phyloP scores from a whole-genome alignment of 768 basidiomycete genomes.

The Leccinum subgranulosum region DNA sequence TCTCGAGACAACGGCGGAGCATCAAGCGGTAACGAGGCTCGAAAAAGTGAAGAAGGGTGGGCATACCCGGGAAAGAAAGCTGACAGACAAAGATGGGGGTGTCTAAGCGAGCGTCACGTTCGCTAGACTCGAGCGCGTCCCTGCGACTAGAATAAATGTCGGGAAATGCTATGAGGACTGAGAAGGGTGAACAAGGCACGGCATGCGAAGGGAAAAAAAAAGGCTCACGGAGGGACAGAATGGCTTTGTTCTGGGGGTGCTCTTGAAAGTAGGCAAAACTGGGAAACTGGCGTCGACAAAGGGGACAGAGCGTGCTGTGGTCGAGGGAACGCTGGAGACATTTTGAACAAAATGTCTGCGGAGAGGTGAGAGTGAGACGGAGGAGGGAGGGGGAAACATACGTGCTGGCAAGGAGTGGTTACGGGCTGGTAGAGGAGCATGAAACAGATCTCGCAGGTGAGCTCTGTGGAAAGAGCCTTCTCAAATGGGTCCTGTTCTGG shows the following conservation, averaged over 20 bases:
- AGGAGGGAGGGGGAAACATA: slow-evolving; percentile 36
- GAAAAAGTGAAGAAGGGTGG: slow-evolving; percentile 87
- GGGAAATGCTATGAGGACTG: slow-evolving; percentile 72
- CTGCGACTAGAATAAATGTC: slow-evolving; percentile 61
- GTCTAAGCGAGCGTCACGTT: slow-evolving; percentile 73
- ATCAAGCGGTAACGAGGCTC: slow-evolving; percentile 95
- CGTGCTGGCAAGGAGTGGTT: slow-evolving; percentile 95
- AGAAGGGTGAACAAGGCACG: slow-evolving; percentile 6
- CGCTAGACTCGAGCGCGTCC: slow-evolving; percentile 65
- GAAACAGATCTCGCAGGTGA: slow-evolving; percentile 92
- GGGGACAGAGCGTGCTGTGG: slow-evolving; percentile 76
- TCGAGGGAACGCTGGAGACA: slow-evolving; percentile 92
- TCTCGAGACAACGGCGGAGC: slow-evolving; percentile 92
- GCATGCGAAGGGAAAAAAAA: slow-evolving; percentile 6
- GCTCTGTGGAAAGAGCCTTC: slow-evolving; percentile 61
- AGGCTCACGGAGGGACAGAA: slow-evolving; percentile 63
- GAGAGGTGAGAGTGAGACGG: slow-evolving; percentile 8
- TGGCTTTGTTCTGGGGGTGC: slow-evolving; percentile 67
- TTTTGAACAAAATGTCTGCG: slow-evolving; percentile 83
- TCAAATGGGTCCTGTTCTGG: slow-evolving; percentile 39
- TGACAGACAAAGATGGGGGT: slow-evolving; percentile 92
- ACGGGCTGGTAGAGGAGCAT: slow-evolving; percentile 79
- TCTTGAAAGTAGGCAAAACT: slow-evolving; percentile 76
- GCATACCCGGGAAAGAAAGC: slow-evolving; percentile 88
- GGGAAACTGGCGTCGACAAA: slow-evolving; percentile 81